Evolutionary conservation across 2,329 filamentous ascomycete species (phyloP), one percentile per base, ranked within the genome.

Genomic region (Fusarium sp.): DNA sequence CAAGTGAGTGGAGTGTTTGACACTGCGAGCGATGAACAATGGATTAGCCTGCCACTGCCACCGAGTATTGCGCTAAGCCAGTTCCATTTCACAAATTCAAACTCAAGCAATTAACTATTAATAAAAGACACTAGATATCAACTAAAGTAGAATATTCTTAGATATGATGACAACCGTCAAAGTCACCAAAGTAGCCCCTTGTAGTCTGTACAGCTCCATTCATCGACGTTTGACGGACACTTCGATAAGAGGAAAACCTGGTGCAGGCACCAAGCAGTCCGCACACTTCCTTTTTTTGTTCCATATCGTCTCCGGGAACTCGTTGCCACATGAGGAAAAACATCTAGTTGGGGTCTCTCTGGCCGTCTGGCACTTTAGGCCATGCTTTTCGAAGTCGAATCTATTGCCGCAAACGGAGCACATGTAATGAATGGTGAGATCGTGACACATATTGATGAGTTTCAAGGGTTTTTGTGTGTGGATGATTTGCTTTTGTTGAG

Each of bases 311-410:
- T 48, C n/a, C 3, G 58, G 13, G 21, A 20, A 43, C 26, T 48
- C 21, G 6, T 28, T 43, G 8, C 58, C 60, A 15, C 60, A 63
- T 0, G 60, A 57, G 4, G 29, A 49, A 6, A 21, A 63, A 1
- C 6, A 23, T 5, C 23, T 3, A 5, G 16, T 35, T 1, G 3
- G 10, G 1, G 49, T 63, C n/a, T 20, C 20, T 8, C 6, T 35
- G 5, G 43, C 42, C 12, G 9, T 57, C 0, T 38, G 38, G 31
- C 60, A 63, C 8, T 5, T 16, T 7, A 63, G 21, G 4, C 37
- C 49, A 6, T 63, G 58, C n/a, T 63, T 63, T n/a, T 63, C 60
- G 15, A 48, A 63, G 12, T 63, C 43, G 24, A 42, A 42, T 2
- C 60, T 33, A 3, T 26, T 23, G 6, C 9, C 12, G 37, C 60